Base-by-base conservation (phyloP, 2,329 filamentous ascomycete genomes). In the Talaromyces sp. region DNA sequence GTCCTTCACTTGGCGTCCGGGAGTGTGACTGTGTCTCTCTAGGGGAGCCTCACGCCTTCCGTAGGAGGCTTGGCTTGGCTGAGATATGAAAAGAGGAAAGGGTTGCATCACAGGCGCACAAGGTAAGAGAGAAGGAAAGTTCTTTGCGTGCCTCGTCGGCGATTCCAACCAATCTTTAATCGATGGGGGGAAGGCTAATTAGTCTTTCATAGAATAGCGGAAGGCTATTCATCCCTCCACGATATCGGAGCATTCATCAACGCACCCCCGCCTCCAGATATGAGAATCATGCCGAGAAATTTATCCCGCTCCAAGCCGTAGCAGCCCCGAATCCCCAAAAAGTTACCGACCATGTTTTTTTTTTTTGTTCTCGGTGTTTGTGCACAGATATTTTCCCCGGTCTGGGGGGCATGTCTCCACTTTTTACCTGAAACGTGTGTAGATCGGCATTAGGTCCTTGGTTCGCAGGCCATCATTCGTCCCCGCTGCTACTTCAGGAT, bases 381-480 rank as follows among this genome's bases (percentile, higher is more conserved):
- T 39, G 16, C 36, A 39, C 16, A 39, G 36, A 19, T 39, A 19
- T 9, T n/a, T 33, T 47, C 48, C 51, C 40, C 27, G 24, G 19
- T 53, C 19, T 20, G 20, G 44, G 46, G 13, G 29, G 11, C 19
- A 10, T n/a, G n/a, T 24, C 19, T 36, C 39, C 46, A 49, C 32
- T 32, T 13, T 20, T 52, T 52, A 16, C 35, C 54, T 33, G 16
- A 37, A 51, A 14, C 9, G 46, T 47, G 22, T n/a, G 6, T 20
- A 20, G 54, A 53, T 60, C 57, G 47, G 47, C 57, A 30, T 9
- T 39, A 37, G 10, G 36, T 47, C 48, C 51, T 37, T 52, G 45
- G 45, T 33, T 41, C 11, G 1, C 45, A 17, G 24, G 22, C 30
- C 27, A 40, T 52, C 44, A 54, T 58, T 56, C 51, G 54, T 47